Conservation (phyloP, 164 flowering plant species). For the Chloranthus sessilifolius region DNA sequence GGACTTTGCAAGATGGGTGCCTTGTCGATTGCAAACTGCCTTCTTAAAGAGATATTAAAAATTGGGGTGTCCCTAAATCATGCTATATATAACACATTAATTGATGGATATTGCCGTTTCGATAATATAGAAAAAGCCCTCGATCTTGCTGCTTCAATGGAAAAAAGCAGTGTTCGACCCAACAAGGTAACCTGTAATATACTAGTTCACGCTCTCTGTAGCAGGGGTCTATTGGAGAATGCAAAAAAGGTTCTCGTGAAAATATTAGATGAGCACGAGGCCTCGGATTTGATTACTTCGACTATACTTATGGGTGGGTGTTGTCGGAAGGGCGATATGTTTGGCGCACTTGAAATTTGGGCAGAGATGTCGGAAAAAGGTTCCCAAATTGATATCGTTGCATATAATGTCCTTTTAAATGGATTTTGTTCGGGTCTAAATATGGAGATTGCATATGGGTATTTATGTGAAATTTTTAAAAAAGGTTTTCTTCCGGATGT, state of each 20-base stretch:
- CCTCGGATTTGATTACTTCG: conserved; percentile 41
- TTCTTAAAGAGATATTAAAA: conserved; percentile 51
- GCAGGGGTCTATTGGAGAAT: conserved; percentile 43
- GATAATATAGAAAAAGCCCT: conserved; percentile 58
- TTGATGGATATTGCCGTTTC: conserved; percentile 51
- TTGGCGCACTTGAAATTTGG: conserved; percentile 46
- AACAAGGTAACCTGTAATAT: conserved; percentile 61
- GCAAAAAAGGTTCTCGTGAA: conserved; percentile 48
- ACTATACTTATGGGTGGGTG: conserved; percentile 68
- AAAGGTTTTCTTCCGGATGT: conserved; percentile 55
- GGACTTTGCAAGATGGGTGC: conserved; percentile 56
- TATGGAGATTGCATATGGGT: conserved; percentile 31
- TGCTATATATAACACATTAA: conserved; percentile 57
- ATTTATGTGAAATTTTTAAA: conserved; percentile 50
- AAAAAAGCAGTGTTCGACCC: conserved; percentile 35
- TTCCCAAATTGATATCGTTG: conserved; percentile 36
- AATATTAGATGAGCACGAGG: conserved; percentile 32
- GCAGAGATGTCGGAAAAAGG: conserved; percentile 28
- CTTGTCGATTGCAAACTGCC: conserved; percentile 48
- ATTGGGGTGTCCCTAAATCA: conserved; percentile 55
- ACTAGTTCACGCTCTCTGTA: conserved; percentile 62
- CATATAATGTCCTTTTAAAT: conserved; percentile 64
- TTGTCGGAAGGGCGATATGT: conserved; percentile 43
- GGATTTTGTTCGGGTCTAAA: conserved; percentile 41
- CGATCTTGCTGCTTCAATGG: conserved; percentile 43